Conservation (phyloP, 2,329 filamentous ascomycete genomes). For the Alternaria panax region DNA sequence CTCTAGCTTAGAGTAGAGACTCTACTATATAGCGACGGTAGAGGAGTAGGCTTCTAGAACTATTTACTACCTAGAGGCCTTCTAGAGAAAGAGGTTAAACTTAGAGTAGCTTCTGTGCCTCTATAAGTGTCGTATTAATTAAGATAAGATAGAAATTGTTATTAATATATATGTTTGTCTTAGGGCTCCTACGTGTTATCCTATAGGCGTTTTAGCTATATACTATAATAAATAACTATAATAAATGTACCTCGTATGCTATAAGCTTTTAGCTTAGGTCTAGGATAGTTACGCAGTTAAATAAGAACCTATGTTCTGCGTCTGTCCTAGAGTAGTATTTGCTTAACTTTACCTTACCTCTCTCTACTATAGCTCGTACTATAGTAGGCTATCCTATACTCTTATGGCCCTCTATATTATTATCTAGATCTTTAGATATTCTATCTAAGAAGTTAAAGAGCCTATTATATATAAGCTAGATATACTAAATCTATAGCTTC, state of each 20-base stretch:
- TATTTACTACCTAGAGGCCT: not conserved
- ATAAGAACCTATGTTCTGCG: not conserved
- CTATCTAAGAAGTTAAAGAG: not conserved
- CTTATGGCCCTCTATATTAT: not conserved
- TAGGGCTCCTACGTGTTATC: not conserved
- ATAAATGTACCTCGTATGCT: constrained; percentile 8
- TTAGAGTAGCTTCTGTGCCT: too few relatives aligned
- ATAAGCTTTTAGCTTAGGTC: constrained; percentile 5
- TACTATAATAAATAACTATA: constrained; percentile 15
- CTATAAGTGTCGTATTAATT: constrained; percentile 4
- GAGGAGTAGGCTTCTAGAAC: not conserved
- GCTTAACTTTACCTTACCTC: not conserved
- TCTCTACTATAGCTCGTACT: not conserved
- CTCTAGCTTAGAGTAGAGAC: not conserved
- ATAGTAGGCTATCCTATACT: not conserved
- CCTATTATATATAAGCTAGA: not conserved
- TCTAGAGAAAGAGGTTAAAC: too few relatives aligned
- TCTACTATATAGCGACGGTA: not conserved
- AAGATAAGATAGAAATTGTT: constrained; percentile 10
- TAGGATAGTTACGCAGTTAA: not conserved
- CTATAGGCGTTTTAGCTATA: not conserved
- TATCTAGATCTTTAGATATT: not conserved
- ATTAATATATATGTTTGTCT: not conserved
- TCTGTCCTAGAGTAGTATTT: not conserved
- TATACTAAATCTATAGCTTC: not conserved